Conservation (phyloP, 108 stramenopile genomes). For the Skeletonema grethae region DNA sequence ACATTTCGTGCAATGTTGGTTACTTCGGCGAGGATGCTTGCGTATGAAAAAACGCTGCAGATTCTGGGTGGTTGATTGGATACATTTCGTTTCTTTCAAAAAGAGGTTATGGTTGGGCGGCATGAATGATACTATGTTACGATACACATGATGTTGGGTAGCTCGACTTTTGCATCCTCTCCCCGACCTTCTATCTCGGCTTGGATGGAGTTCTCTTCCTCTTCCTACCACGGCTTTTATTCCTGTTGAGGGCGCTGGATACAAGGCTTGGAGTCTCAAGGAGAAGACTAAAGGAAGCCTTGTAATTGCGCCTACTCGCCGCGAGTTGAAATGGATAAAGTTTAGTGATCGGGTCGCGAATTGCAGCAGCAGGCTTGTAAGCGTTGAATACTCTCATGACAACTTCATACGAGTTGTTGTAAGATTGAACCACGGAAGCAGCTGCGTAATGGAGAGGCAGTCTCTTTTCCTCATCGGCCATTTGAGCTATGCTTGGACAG, state of each 20-base stretch:
- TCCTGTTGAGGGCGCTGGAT: background rate
- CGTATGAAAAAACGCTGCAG: constrained; percentile 37
- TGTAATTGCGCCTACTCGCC: constrained; percentile 7
- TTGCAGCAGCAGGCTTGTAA: constrained; percentile 18
- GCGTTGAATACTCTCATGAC: constrained; percentile 32
- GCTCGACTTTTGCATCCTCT: background rate
- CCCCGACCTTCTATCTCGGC: no score
- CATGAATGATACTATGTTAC: no score
- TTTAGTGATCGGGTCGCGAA: constrained; percentile 41
- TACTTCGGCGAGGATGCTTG: constrained; percentile 53
- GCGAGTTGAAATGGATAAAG: constrained; percentile 60
- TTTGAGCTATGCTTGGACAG: constrained; percentile 11
- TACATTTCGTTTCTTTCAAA: no score
- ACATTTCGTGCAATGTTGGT: constrained; percentile 54
- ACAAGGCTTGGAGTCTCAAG: background rate
- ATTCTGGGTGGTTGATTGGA: background rate
- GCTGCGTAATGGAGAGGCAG: constrained; percentile 47
- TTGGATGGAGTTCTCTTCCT: background rate
- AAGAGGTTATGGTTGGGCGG: no score
- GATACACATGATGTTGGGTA: no score
- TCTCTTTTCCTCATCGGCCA: constrained; percentile 10
- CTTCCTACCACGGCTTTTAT: background rate
- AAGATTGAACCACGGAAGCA: constrained; percentile 19
- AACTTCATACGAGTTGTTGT: constrained; percentile 28
- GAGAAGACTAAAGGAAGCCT: background rate